A percentile compares a stretch with the other conserved stretches of the same genome.
phyloP scores from a whole-genome alignment of 768 basidiomycete species.

The Leccinum imitatum region DNA sequence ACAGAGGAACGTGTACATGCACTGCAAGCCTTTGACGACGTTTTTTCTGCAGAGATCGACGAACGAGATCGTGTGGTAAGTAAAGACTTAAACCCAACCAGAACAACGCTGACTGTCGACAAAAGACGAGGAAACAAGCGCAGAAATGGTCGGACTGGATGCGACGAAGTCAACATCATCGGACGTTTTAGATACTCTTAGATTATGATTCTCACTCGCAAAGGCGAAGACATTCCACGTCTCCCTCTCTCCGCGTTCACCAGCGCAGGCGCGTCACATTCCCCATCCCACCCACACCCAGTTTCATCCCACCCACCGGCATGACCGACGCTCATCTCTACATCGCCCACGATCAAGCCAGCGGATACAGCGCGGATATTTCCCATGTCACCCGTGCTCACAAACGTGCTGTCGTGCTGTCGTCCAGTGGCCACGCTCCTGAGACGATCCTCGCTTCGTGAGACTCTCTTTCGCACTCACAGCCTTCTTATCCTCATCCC shows the following conservation, averaged over 20 bases:
- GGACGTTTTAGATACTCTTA: too few species aligned
- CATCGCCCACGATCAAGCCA: slow-evolving; percentile 29
- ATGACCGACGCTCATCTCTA: slow-evolving; percentile 72
- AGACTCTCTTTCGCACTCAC: slow-evolving; percentile 4
- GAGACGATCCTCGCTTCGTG: slow-evolving; percentile 47
- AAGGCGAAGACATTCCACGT: too few species aligned
- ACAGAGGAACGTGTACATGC: too few species aligned
- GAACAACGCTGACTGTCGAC: too few species aligned
- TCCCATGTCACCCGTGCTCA: slow-evolving; percentile 44
- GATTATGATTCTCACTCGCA: too few species aligned
- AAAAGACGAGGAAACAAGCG: too few species aligned
- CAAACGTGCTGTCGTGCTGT: slow-evolving; percentile 60
- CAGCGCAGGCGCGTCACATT: slow-evolving; percentile 62
- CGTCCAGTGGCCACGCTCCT: slow-evolving; percentile 37
- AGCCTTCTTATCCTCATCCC: not conserved
- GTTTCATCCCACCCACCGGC: slow-evolving; percentile 56
- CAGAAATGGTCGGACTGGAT: too few species aligned
- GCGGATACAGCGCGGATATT: slow-evolving; percentile 36
- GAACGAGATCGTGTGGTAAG: too few species aligned
- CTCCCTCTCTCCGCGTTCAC: slow-evolving; percentile 41
- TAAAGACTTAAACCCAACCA: too few species aligned
- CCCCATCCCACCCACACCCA: slow-evolving; percentile 67
- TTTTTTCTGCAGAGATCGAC: too few species aligned
- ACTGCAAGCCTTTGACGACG: too few species aligned
- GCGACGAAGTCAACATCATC: too few species aligned